Conservation (phyloP, 306 rosid species). For the Potentilla sterilis region DNA sequence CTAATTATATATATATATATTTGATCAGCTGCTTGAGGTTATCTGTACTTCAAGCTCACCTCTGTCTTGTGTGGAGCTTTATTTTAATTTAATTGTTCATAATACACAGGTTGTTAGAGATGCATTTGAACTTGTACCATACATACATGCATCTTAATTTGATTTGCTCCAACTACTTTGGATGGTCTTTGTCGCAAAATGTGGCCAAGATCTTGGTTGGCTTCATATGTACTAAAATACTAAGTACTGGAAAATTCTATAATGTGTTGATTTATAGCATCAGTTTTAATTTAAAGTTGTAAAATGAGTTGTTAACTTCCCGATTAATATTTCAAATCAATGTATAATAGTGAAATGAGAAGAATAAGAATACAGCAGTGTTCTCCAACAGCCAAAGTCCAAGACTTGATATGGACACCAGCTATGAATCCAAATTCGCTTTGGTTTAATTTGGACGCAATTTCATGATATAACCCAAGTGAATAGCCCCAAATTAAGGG, state of each 20-base stretch:
- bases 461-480: neutral
- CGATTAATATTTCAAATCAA: too few species aligned
- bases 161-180: neutral
- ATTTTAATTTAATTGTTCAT: neutral
- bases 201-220: neutral
- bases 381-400: constrained; percentile 23
- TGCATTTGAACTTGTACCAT: neutral
- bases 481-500: neutral
- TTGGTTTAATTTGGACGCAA: neutral
- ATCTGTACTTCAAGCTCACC: neutral
- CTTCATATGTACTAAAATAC: neutral
- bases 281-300: too few species aligned
- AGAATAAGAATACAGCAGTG: neutral
- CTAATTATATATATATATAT: neutral
- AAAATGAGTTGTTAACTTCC: too few species aligned
- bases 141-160: too few species aligned
- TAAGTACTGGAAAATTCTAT: too few species aligned
- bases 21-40: neutral
- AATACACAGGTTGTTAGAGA: neutral
- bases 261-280: too few species aligned
- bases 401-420: constrained; percentile 4
- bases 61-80: neutral
- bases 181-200: neutral
- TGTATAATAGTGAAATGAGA: too few species aligned
- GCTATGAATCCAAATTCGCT: neutral